Percentiles rank a stretch among this genome's conserved stretches.
Conservation (phyloP, 129 eudicot species). For the Kitagawia praeruptora region DNA sequence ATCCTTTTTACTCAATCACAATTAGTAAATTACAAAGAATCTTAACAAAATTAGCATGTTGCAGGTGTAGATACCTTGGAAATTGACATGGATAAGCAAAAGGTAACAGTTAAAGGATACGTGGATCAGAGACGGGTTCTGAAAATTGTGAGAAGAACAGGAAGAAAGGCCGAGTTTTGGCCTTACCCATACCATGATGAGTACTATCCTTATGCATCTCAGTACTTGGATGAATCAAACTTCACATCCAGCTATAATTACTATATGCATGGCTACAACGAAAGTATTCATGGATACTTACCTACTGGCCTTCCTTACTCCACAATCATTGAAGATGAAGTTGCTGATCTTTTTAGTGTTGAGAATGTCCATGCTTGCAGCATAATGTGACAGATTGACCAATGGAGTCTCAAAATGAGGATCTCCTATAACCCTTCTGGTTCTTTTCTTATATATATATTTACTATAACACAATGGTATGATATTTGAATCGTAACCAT, state of each 20-base stretch:
- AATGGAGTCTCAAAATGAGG: not conserved
- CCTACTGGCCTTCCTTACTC: conserved; percentile 26
- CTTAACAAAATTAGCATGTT: not conserved
- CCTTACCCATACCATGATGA: conserved; percentile 34
- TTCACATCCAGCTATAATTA: conserved; percentile 34
- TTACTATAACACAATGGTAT: not conserved
- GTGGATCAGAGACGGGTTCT: conserved; percentile 31
- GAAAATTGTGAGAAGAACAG: conserved; percentile 36
- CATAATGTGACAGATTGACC: conserved; percentile 26
- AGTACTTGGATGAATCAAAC: conserved; percentile 31
- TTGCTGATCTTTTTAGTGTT: conserved; percentile 28
- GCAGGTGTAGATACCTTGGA: conserved; percentile 41
- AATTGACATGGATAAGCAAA: conserved; percentile 45
- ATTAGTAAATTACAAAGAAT: not conserved
- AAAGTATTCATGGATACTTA: conserved; percentile 32
- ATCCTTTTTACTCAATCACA: not conserved
- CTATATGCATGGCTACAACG: conserved; percentile 41
- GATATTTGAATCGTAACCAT: not conserved
- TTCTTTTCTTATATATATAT: not conserved
- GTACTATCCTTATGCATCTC: conserved; percentile 30
- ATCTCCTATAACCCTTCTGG: not conserved
- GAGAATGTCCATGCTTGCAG: conserved; percentile 45
- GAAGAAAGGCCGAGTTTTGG: conserved; percentile 49
- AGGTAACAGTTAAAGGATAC: conserved; percentile 38
- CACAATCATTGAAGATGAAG: conserved; percentile 21